Percentiles rank a stretch among this genome's conserved stretches.
phyloP scores from a whole-genome alignment of 2,329 filamentous ascomycete genomes.

The Pyricularia sp. region DNA sequence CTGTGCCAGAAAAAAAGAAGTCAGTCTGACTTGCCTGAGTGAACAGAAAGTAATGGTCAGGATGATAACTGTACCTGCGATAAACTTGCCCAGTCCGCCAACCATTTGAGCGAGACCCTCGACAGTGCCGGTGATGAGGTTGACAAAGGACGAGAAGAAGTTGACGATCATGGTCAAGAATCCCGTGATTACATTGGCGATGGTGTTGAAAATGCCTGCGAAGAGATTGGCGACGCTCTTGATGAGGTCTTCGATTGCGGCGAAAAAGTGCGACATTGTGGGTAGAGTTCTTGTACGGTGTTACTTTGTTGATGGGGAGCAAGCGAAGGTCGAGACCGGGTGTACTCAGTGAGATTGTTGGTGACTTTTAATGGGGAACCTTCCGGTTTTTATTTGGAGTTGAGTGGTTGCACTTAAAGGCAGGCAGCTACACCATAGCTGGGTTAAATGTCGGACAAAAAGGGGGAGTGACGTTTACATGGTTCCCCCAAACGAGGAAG shows the following conservation, averaged over 20 bases:
- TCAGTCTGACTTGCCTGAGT: neutral
- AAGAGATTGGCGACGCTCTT: constrained; percentile 32
- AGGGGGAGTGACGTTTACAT: neutral
- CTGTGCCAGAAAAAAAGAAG: constrained; percentile 11
- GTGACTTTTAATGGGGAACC: too few relatives aligned
- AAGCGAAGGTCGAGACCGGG: neutral
- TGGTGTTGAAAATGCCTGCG: constrained; percentile 24
- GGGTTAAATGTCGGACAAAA: neutral
- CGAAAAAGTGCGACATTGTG: constrained; percentile 18
- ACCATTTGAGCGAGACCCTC: constrained; percentile 25
- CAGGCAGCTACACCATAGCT: neutral
- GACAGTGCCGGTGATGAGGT: constrained; percentile 23
- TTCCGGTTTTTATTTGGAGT: neutral
- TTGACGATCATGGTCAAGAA: constrained; percentile 22
- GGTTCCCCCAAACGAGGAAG: neutral
- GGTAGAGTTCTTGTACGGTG: neutral
- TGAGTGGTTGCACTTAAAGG: neutral
- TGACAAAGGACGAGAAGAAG: constrained; percentile 27
- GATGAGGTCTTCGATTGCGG: constrained; percentile 26
- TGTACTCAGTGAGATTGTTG: neutral
- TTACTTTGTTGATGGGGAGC: neutral
- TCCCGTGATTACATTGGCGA: constrained; percentile 23
- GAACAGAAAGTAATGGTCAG: neutral
- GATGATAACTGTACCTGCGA: constrained; percentile 15
- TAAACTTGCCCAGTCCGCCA: constrained; percentile 28